Percentiles rank a stretch among this genome's conserved stretches.
phyloP scores from a whole-genome alignment of 257 asterid genomes.

The Fraxinus anomala region DNA sequence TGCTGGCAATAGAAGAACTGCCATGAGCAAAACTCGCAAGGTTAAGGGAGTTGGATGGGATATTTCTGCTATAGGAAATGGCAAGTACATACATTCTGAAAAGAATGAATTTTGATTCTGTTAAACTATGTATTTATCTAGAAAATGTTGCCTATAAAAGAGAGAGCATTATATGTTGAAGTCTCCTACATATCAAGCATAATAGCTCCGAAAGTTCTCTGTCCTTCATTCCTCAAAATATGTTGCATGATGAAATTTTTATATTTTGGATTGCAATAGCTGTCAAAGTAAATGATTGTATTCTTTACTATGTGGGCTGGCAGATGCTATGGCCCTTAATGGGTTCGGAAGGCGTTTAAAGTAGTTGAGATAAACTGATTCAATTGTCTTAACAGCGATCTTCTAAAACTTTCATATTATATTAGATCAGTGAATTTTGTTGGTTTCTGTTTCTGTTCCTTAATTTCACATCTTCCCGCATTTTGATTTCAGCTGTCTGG shows the following conservation, averaged over 20 bases:
- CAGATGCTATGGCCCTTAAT: conserved; percentile 1
- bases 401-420: conserved; percentile 18
- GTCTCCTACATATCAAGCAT: not conserved
- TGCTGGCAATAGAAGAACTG: conserved; percentile 99
- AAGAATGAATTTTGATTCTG: conserved; percentile 17
- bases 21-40: conserved; percentile 74
- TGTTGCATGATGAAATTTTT: not conserved
- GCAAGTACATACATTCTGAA: conserved; percentile 38
- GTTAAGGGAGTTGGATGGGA: conserved; percentile 99
- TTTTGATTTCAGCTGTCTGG: conserved; percentile 77
- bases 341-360: not conserved
- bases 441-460: not conserved
- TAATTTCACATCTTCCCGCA: conserved; percentile 19
- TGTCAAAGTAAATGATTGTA: not conserved
- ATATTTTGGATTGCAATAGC: not conserved
- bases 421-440: conserved; percentile 2
- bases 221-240: not conserved
- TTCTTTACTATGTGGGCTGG: not conserved
- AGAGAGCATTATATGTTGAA: not conserved
- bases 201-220: not conserved
- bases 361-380: not conserved
- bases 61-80: conserved; percentile 88
- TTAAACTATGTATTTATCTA: not conserved
- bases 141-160: not conserved
- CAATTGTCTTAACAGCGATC: not conserved